These are phyloP conservation scores for Colletotrichum endophyticum DNA, from an alignment of 2,329 filamentous ascomycete genomes.

Conservation along the genomic window DNA sequence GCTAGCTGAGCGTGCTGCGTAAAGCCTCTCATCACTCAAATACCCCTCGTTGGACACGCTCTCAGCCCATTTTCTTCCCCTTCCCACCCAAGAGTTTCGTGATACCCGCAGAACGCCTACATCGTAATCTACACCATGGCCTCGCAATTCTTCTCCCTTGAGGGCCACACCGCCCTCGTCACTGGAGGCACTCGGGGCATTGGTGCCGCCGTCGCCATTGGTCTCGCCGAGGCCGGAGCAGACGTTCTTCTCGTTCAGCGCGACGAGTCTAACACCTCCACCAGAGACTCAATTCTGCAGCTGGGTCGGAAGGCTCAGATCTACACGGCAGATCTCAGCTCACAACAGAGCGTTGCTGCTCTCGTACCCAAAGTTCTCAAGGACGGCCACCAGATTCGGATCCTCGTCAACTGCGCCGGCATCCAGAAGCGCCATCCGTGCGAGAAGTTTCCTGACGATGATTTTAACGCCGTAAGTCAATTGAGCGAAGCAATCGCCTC, in stretches of 20 bases:
- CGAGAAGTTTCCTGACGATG: conserved; percentile 74
- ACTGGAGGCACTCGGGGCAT: conserved; percentile 65
- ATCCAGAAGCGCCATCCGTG: conserved; percentile 82
- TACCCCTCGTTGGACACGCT: neutral
- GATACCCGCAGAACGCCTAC: neutral
- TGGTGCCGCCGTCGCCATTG: conserved; percentile 61
- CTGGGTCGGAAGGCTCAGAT: conserved; percentile 71
- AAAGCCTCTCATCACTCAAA: neutral
- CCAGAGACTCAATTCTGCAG: conserved; percentile 65
- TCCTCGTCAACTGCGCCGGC: conserved; percentile 86
- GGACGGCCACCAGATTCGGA: conserved; percentile 70
- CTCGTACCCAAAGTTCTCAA: conserved; percentile 66
- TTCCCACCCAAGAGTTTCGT: neutral
- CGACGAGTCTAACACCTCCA: conserved; percentile 49
- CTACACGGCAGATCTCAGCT: conserved; percentile 73
- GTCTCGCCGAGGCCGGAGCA: conserved; percentile 63
- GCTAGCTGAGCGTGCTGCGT: neutral
- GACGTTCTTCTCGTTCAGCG: conserved; percentile 61
- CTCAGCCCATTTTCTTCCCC: neutral
- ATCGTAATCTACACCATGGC: conserved; percentile 31
- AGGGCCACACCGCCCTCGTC: conserved; percentile 61
- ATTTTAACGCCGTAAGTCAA: conserved; percentile 70
- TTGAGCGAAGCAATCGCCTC: neutral
- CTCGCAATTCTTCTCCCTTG: conserved; percentile 54
- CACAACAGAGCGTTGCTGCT: conserved; percentile 60